A percentile compares a stretch with the other conserved stretches of the same genome.
phyloP scores from a whole-genome alignment of 306 rosid genomes.

The Gastrolobium bilobum region DNA sequence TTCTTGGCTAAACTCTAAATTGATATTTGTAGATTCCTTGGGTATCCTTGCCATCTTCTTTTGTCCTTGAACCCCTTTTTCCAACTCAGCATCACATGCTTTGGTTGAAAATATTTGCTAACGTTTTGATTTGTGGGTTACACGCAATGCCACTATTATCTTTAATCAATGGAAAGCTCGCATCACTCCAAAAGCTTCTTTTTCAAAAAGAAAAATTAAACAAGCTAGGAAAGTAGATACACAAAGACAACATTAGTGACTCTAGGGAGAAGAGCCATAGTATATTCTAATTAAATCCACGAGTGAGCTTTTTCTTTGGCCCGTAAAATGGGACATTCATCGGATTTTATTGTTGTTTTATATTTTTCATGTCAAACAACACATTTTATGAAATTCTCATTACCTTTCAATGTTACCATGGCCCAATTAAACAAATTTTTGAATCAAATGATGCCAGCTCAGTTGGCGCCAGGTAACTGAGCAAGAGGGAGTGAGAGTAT shows the following conservation, averaged over 20 bases:
- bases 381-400: not conserved
- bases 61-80: slow-evolving; percentile 48
- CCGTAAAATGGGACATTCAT: slow-evolving; percentile 28
- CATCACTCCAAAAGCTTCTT: slow-evolving; percentile 58
- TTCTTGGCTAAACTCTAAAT: slow-evolving; percentile 32
- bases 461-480: too few relatives aligned
- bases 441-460: not conserved
- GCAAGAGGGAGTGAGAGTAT: too few relatives aligned
- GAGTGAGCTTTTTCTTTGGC: slow-evolving; percentile 34
- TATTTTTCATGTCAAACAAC: not conserved
- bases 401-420: not conserved
- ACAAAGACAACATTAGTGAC: slow-evolving; percentile 44
- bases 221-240: slow-evolving; percentile 44
- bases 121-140: slow-evolving; percentile 57
- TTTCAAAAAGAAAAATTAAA: slow-evolving; percentile 42
- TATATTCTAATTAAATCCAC: slow-evolving; percentile 38
- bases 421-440: not conserved
- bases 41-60: slow-evolving; percentile 38
- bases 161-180: slow-evolving; percentile 42
- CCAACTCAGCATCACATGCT: slow-evolving; percentile 63
- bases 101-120: slow-evolving; percentile 46
- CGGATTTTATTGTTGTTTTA: not conserved
- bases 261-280: slow-evolving; percentile 46
- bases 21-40: slow-evolving; percentile 44
- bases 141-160: slow-evolving; percentile 57